A percentile compares a stretch with the other conserved stretches of the same genome.
Evolutionary conservation across 2,329 filamentous ascomycete genomes (phyloP).

Genomic region (Venturia pyrina): DNA sequence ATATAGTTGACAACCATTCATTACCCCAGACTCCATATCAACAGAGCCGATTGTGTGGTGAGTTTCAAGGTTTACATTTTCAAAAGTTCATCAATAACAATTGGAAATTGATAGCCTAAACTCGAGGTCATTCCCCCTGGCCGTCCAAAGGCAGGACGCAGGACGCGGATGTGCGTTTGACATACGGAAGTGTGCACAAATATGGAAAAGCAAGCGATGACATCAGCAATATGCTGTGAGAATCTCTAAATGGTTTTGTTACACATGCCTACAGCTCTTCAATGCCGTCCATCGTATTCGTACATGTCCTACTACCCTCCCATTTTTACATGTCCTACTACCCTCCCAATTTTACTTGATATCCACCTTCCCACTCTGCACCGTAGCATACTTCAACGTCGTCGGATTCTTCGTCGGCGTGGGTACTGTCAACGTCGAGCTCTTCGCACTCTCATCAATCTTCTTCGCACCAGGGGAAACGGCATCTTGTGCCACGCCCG

Average conservation of each 20-base stretch:
- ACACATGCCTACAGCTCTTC: not conserved
- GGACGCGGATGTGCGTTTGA: too few species aligned
- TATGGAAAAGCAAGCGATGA: not conserved
- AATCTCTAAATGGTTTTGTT: not conserved
- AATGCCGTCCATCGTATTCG: not conserved
- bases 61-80: too few species aligned
- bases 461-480: slow-evolving; percentile 22
- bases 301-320: not conserved
- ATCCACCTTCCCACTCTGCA: slow-evolving; percentile 10
- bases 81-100: too few species aligned
- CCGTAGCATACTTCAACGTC: slow-evolving; percentile 9
- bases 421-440: not conserved
- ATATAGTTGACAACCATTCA: too few species aligned
- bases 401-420: slow-evolving; percentile 6
- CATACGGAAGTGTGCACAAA: too few species aligned
- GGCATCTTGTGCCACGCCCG: slow-evolving; percentile 55
- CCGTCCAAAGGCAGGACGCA: too few species aligned
- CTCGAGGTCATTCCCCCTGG: too few species aligned
- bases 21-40: too few species aligned
- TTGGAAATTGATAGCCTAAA: too few species aligned
- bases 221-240: not conserved
- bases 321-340: not conserved
- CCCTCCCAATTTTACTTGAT: slow-evolving; percentile 4
- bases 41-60: too few species aligned
- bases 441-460: not conserved